A percentile compares a stretch with the other conserved stretches of the same genome.
These are phyloP conservation scores for Dictyostelium intermedium DNA, from an alignment of 78 protist species.

Conservation along the genomic window DNA sequence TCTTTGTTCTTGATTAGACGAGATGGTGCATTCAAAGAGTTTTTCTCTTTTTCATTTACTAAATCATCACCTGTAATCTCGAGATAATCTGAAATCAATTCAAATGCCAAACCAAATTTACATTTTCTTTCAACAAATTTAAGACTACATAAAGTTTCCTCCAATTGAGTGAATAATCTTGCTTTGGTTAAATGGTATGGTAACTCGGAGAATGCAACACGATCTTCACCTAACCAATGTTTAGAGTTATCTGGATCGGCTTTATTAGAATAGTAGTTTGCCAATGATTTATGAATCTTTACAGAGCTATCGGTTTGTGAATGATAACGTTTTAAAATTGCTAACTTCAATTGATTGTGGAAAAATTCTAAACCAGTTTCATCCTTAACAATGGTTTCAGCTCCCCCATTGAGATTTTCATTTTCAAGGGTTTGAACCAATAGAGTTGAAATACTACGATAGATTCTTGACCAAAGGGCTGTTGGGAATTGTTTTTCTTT, in stretches of 20 bases:
- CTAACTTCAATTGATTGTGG: slow-evolving; percentile 73
- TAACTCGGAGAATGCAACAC: slow-evolving; percentile 35
- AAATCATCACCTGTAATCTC: slow-evolving; percentile 29
- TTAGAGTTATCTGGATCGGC: slow-evolving; percentile 57
- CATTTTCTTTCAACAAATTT: slow-evolving; percentile 58
- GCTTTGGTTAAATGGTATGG: slow-evolving; percentile 61
- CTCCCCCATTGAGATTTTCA: neutral
- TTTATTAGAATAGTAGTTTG: neutral
- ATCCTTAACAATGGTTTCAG: neutral
- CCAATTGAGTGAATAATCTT: slow-evolving; percentile 31
- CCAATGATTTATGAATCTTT: slow-evolving; percentile 47
- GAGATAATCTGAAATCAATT: slow-evolving; percentile 71
- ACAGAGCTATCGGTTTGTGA: neutral
- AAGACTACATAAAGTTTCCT: slow-evolving; percentile 27
- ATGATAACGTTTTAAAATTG: slow-evolving; percentile 47
- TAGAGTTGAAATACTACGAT: slow-evolving; percentile 24
- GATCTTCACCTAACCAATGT: neutral
- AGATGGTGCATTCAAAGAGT: neutral
- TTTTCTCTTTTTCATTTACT: neutral
- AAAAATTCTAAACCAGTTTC: slow-evolving; percentile 53
- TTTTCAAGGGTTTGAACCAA: neutral
- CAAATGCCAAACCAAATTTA: slow-evolving; percentile 54
- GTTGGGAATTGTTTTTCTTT: slow-evolving; percentile 50
- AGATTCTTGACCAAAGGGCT: slow-evolving; percentile 53
- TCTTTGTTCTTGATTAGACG: slow-evolving; percentile 36